Conservation (phyloP, 768 basidiomycete genomes). For the Kwoniella botswanensis region DNA sequence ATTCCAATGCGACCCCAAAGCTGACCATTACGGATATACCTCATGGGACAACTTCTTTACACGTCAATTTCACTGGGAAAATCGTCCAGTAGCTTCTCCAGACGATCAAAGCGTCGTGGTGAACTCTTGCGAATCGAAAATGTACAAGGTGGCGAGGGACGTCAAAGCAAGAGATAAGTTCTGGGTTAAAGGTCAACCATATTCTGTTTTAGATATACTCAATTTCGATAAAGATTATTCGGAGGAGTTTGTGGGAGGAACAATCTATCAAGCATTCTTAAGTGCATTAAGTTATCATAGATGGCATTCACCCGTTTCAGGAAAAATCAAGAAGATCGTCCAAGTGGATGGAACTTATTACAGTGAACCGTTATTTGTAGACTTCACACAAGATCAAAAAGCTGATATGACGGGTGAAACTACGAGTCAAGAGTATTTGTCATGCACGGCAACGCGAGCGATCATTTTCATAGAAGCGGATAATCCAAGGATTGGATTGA, state of each 20-base stretch:
- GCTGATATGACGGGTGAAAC: slow-evolving; percentile 52
- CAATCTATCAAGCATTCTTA: slow-evolving; percentile 66
- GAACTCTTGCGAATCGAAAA: slow-evolving; percentile 65
- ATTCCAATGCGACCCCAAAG: slow-evolving; percentile 61
- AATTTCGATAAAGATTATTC: slow-evolving; percentile 59
- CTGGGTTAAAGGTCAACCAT: slow-evolving; percentile 69
- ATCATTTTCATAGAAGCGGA: slow-evolving; percentile 67
- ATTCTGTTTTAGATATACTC: slow-evolving; percentile 68
- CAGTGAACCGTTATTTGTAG: slow-evolving; percentile 54
- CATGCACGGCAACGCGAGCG: slow-evolving; percentile 62
- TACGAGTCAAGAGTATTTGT: slow-evolving; percentile 60
- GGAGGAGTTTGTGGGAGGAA: slow-evolving; percentile 63
- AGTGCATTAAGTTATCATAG: slow-evolving; percentile 67
- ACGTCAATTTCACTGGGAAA: slow-evolving; percentile 58
- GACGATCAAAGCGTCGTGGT: slow-evolving; percentile 61
- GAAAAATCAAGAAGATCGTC: slow-evolving; percentile 62
- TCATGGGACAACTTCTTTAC: slow-evolving; percentile 68
- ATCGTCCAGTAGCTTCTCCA: slow-evolving; percentile 60
- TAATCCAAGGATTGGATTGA: slow-evolving; percentile 64
- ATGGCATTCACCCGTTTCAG: slow-evolving; percentile 68
- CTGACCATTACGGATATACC: slow-evolving; percentile 61
- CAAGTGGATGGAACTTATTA: slow-evolving; percentile 57
- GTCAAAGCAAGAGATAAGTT: slow-evolving; percentile 63
- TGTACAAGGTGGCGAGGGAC: slow-evolving; percentile 60
- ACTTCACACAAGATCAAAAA: slow-evolving; percentile 60